Evolutionary conservation across 2,329 filamentous ascomycete species (phyloP).

Genomic region (Cercospora sp.): DNA sequence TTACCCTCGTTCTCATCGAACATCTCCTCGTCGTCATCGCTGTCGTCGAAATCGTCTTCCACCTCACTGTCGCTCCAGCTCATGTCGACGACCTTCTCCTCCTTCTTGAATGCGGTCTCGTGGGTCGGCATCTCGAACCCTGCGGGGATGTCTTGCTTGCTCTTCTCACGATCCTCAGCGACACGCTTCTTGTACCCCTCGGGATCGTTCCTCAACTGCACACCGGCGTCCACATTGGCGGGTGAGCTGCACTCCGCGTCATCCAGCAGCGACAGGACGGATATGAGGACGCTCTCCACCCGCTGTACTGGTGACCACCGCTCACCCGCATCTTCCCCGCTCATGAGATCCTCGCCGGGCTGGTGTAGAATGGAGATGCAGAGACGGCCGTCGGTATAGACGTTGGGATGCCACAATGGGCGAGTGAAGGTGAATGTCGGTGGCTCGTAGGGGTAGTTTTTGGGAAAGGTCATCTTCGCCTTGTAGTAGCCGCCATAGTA

Average conservation of each 20-base stretch:
- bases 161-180: slow-evolving; percentile 67
- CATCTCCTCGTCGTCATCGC: slow-evolving; percentile 58
- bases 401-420: slow-evolving; percentile 87
- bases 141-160: slow-evolving; percentile 75
- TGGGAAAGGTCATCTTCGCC: slow-evolving; percentile 82
- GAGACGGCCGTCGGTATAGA: slow-evolving; percentile 84
- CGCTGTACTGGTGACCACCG: slow-evolving; percentile 93
- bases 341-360: slow-evolving; percentile 89
- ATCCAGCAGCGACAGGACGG: slow-evolving; percentile 86
- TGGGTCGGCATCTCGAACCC: slow-evolving; percentile 80
- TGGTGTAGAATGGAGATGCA: slow-evolving; percentile 96
- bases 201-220: slow-evolving; percentile 76
- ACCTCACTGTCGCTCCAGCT: slow-evolving; percentile 60
- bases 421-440: slow-evolving; percentile 84
- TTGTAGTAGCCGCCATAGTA: slow-evolving; percentile 95
- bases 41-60: slow-evolving; percentile 75
- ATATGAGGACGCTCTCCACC: slow-evolving; percentile 91
- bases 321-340: slow-evolving; percentile 84
- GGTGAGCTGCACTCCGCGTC: slow-evolving; percentile 91
- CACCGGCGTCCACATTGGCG: slow-evolving; percentile 89
- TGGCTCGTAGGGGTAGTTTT: slow-evolving; percentile 85
- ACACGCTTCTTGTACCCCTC: slow-evolving; percentile 70
- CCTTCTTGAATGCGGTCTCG: slow-evolving; percentile 61
- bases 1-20: slow-evolving; percentile 60
- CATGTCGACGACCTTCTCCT: slow-evolving; percentile 64